Evolutionary conservation across 495 filamentous ascomycete species (phyloP).

Genomic region (Trichoderma virens): DNA sequence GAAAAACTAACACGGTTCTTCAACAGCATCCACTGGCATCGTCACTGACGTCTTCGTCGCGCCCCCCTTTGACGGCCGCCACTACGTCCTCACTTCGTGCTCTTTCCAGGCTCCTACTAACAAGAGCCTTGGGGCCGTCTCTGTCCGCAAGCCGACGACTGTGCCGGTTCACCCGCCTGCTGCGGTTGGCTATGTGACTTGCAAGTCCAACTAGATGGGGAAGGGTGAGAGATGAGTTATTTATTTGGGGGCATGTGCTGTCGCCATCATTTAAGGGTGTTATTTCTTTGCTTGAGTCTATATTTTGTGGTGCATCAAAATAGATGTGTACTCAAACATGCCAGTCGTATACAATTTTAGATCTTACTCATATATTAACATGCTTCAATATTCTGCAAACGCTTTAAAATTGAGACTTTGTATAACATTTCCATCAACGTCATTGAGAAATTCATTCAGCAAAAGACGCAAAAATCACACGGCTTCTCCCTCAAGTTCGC

Average conservation of each 20-base stretch:
- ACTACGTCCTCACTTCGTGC: constrained; percentile 1
- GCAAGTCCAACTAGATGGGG: neutral
- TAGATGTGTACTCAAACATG: no score
- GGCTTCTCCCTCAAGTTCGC: no score
- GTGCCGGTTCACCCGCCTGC: constrained; percentile 1
- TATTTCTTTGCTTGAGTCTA: neutral
- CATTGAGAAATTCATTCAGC: no score
- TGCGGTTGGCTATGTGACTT: neutral
- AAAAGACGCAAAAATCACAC: no score
- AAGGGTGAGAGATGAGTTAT: neutral
- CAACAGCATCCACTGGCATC: neutral
- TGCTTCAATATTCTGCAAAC: no score
- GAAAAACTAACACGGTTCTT: neutral
- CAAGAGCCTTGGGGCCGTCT: neutral
- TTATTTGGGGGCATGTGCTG: neutral
- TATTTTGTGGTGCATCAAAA: neutral
- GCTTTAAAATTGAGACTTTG: no score
- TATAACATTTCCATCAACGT: no score
- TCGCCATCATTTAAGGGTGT: neutral
- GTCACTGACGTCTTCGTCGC: constrained; percentile 1
- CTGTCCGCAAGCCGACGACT: neutral
- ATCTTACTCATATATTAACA: no score
- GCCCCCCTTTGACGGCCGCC: constrained; percentile 2
- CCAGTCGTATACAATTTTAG: no score
- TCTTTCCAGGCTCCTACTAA: neutral